These are phyloP conservation scores for Hirschfeldia incana DNA, from an alignment of 345 rosid genomes.

Conservation along the genomic window DNA sequence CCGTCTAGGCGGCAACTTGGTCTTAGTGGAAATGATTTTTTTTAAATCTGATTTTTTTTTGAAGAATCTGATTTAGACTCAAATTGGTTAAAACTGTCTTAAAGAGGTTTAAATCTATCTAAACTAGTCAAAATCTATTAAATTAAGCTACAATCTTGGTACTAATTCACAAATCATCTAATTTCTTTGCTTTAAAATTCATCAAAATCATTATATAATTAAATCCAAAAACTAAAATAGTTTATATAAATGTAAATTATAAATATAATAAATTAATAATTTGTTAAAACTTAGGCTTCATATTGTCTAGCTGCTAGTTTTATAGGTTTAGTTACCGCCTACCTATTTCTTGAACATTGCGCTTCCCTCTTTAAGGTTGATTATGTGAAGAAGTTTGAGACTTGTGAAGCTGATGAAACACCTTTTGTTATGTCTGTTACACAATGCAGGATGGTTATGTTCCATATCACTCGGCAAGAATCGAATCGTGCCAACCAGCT, in stretches of 20 bases:
- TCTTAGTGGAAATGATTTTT: background rate
- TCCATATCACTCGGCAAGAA: slow-evolving; percentile 96
- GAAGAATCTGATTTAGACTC: background rate
- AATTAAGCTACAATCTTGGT: background rate
- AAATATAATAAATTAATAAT: no score
- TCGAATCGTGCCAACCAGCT: slow-evolving; percentile 80
- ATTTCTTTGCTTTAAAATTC: background rate
- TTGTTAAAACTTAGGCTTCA: no score
- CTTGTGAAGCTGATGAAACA: background rate
- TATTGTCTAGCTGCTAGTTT: no score
- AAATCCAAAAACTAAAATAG: no score
- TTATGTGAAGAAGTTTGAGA: background rate
- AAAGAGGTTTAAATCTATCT: no score
- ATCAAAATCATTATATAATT: no score
- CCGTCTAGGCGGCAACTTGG: background rate
- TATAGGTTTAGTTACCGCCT: background rate
- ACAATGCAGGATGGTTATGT: slow-evolving; percentile 82
- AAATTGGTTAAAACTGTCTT: background rate
- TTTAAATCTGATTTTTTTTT: no score
- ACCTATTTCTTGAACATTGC: background rate
- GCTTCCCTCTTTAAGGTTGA: background rate
- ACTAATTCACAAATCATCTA: background rate
- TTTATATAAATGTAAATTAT: no score
- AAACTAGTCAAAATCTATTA: background rate
- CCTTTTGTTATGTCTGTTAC: background rate